These are phyloP conservation scores for Emmonsiellopsis sp. DNA, from an alignment of 2,329 filamentous ascomycete genomes.

Conservation along the genomic window DNA sequence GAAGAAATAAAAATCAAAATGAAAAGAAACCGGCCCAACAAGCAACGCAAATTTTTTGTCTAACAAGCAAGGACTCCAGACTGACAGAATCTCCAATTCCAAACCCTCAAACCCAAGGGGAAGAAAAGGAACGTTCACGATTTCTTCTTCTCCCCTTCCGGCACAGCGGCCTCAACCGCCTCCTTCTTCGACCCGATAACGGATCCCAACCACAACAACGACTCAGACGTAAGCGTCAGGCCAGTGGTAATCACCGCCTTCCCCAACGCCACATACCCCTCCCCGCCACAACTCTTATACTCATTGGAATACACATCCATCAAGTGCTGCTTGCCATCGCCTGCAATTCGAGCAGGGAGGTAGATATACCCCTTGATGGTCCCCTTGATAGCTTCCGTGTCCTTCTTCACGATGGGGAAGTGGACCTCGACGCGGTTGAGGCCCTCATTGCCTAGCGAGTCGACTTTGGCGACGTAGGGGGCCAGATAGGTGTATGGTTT, in stretches of 20 bases:
- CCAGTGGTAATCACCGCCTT: constrained; percentile 62
- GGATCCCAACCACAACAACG: constrained; percentile 45
- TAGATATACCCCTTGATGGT: constrained; percentile 54
- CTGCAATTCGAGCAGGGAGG: constrained; percentile 54
- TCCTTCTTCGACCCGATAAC: background rate
- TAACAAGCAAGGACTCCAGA: too few relatives aligned
- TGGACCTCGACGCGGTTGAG: constrained; percentile 59
- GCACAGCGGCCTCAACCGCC: background rate
- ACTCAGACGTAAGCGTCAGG: constrained; percentile 58
- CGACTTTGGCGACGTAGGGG: constrained; percentile 76
- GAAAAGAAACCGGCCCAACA: too few relatives aligned
- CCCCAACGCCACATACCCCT: constrained; percentile 56
- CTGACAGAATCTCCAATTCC: too few relatives aligned
- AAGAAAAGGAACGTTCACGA: too few relatives aligned
- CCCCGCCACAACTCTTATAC: constrained; percentile 41
- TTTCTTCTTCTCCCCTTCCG: too few relatives aligned
- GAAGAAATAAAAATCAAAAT: too few relatives aligned
- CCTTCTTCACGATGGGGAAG: constrained; percentile 67
- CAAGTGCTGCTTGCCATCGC: constrained; percentile 43
- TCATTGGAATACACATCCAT: constrained; percentile 34
- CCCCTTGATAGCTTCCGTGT: constrained; percentile 59
- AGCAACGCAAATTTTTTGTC: too few relatives aligned
- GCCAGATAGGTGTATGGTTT: constrained; percentile 73
- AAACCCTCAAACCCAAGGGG: too few relatives aligned
- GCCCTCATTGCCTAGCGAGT: constrained; percentile 63